Base-by-base conservation (phyloP, 1,139 yeast genomes). In the Lodderomyces oxycetoniae region DNA sequence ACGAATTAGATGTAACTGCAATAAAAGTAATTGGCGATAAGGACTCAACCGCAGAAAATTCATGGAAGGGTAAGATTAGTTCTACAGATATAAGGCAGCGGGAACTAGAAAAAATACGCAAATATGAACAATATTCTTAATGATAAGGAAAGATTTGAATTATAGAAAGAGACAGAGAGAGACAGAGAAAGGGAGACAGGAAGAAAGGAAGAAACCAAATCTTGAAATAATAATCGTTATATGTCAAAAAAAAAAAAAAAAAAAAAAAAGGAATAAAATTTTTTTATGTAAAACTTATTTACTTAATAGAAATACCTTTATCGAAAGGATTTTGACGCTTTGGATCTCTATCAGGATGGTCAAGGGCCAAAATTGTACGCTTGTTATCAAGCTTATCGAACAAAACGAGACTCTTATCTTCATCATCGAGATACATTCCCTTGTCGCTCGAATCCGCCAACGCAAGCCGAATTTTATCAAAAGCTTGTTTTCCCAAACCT, bases 401-500 rank as follows among this genome's bases (percentile, higher is more conserved):
- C 20, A 88, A 60, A 10, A 70, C 63, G 30, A 74, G 47, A 15
- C 66, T 72, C 17, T 74, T 72, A 37, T 76, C 77, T 37, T 75
- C 77, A 8, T 71, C 77, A 34, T 77, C 76, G 34, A 82, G 67
- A 32, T 71, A 63, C 9, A 62, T 48, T 43, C 75, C 63, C 53
- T 67, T 51, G 41, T 63, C 71, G 37, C 59, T 52, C 15, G 43
- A 44, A 45, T 68, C 74, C 7, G 74, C 71, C 35, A 78, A 54
- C 1, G 84, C 89, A 46, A 87, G 61, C 46, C 76, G 75, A 35
- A 87, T 74, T 50, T 82, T 83, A 25, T 79, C 79, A 54, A 88
- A 87, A 41, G 87, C 91, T 48, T 76, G 82, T 41, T 75, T 79
- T 14, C 89, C 89, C 39, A 86, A 61, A 1, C 96, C 96, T 45